Percentiles rank a stretch among this genome's conserved stretches.
These are phyloP conservation scores for Endothia cerciana DNA, from an alignment of 2,329 filamentous ascomycete genomes.

Conservation along the genomic window DNA sequence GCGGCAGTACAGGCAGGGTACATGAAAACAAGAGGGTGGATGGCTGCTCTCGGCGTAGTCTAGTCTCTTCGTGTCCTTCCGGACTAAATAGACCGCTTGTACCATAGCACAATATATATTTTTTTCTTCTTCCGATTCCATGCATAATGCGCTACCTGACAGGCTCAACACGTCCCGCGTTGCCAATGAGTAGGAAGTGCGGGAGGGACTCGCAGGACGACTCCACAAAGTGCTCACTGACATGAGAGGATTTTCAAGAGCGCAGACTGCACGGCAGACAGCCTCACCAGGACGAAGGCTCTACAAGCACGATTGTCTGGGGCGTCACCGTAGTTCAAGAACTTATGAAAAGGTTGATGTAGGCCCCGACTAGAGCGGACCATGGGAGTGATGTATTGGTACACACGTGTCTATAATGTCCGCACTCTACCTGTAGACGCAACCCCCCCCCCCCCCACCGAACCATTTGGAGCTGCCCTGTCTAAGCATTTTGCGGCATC, in stretches of 20 bases:
- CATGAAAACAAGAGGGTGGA: slow-evolving; percentile 17
- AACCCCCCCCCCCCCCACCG: background rate
- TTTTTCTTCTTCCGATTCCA: no score
- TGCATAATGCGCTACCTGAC: background rate
- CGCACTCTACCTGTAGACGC: background rate
- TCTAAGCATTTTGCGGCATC: background rate
- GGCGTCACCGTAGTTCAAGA: background rate
- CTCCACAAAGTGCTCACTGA: background rate
- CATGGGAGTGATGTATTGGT: background rate
- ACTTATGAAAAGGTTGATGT: background rate
- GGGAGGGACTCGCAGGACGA: no score
- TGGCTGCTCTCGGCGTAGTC: slow-evolving; percentile 22
- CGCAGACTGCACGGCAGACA: no score
- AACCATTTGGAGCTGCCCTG: background rate
- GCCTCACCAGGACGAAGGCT: background rate
- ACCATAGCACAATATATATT: background rate
- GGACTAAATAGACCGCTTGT: slow-evolving; percentile 9
- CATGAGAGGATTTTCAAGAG: background rate
- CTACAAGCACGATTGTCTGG: background rate
- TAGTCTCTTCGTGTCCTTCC: slow-evolving; percentile 13
- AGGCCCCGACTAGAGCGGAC: background rate
- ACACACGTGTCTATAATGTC: background rate
- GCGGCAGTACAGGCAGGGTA: slow-evolving; percentile 14
- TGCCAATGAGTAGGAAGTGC: background rate
- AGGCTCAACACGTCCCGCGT: background rate